Base-by-base conservation (phyloP, 163 green algal species). In the Chlorella variabilis region DNA sequence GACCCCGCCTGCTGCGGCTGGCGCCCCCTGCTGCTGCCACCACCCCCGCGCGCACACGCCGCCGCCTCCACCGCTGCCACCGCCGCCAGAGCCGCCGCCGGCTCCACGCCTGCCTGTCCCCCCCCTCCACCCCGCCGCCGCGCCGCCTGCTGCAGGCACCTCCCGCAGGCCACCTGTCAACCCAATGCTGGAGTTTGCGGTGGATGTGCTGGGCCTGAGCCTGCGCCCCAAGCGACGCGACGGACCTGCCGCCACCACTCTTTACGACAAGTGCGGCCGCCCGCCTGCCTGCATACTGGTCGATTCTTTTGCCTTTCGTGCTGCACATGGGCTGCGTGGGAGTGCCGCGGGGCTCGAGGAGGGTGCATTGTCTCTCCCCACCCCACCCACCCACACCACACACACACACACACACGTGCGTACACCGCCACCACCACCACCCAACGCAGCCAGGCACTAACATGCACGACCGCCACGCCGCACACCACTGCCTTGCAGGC, bases 181-280 rank as follows among this genome's bases (percentile, higher is more conserved):
- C 77, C 77, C 82, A 0, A n/a, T 87, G 21, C 31, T 87, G 23
- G 18, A 49, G 17, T 71, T 62, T 27, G 48, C 56, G 3, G 67
- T 71, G 0, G 82, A 85, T n/a, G 33, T 36, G 25, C 65, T 87
- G 48, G 77, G 73, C 9, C 49, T 84, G 11, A 21, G 15, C 36
- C 81, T 78, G 76, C 29, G 51, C 23, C 76, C 82, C 51, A 78
- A 84, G 61, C 45, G 61, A 5, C 39, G 62, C 0, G 65, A 87
- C 39, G 82, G 76, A 0, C 48, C 61, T 29, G 38, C n/a, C 15
- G 81, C 59, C 62, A 61, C 61, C 3, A 27, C 20, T 4, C 27
- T 85, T 21, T 86, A 80, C 21, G 81, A 85, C 59, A 34, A 45
- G 78, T 78, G 78, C 1, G 77, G 1, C 7, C 29, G 11, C 8